Base-by-base conservation (phyloP, 768 basidiomycete genomes). In the Rhizopogon roseolus region DNA sequence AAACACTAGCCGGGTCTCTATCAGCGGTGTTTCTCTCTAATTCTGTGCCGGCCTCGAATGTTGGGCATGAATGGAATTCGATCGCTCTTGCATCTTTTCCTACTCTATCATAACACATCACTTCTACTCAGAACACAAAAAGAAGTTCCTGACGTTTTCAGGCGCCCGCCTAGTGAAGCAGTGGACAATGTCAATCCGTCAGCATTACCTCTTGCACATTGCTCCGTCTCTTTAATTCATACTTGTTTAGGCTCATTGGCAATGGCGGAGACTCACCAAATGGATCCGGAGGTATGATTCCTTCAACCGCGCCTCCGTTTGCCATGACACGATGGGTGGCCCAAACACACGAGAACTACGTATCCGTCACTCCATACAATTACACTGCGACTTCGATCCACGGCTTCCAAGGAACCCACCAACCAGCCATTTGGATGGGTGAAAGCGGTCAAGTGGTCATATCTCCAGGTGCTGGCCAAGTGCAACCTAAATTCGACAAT, bases 401-500 rank as follows among this genome's bases (percentile, higher is more conserved):
- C 59, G 90, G 90, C 1, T 90, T 92, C 60, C 81, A 86, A 44
- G 89, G 80, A 5, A 91, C 90, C 4, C 82, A 89, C 51, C 90
- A 90, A 59, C 89, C 90, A 10, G 90, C 90, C 0, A 91, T 93
- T 37, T 92, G 89, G 90, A 92, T 93, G 89, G 90, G 86, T 2
- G 88, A 88, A 60, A 87, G 82, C 57, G 88, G 79, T 0, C 79
- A 80, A 44, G 79, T 84, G 3, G 73, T 79, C 5, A 72, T 90
- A 25, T 75, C 77, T 28, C 86, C 88, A 10, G 86, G 87, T 6
- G 66, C 67, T 7, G 78, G 79, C 16, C 53, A 62, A 4, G 71
- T 89, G 1, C 75, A 76, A 39, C 70, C 76, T 8, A 72, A 72
- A 5, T 87, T 90, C 55, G 81, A 83, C 41, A 68, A 80, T 42